phyloP scores from a whole-genome alignment of 208 protist genomes.

The Strigomonas culicis region DNA sequence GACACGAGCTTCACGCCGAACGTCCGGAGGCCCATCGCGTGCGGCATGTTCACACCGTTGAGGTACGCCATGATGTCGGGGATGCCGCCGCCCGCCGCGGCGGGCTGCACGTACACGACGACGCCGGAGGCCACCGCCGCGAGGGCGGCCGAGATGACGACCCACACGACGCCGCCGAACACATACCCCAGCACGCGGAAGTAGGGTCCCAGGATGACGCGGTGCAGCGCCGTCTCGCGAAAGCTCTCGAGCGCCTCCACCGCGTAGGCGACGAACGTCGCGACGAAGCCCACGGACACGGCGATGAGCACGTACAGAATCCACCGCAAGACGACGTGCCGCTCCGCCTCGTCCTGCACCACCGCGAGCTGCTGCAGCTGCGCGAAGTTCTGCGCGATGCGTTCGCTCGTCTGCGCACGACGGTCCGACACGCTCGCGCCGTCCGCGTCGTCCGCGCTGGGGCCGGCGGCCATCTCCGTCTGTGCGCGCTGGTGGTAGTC shows the following conservation, averaged over 20 bases:
- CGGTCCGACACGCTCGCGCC: too few relatives aligned
- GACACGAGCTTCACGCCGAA: slow-evolving; percentile 84
- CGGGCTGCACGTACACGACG: slow-evolving; percentile 81
- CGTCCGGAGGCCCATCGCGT: slow-evolving; percentile 84
- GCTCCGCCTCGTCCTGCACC: slow-evolving; percentile 44
- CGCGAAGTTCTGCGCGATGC: neutral
- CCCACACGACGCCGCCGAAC: slow-evolving; percentile 43
- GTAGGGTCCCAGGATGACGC: slow-evolving; percentile 24
- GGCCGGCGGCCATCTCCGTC: neutral
- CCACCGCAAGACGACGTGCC: slow-evolving; percentile 70
- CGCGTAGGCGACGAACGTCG: slow-evolving; percentile 59
- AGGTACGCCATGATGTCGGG: slow-evolving; percentile 92
- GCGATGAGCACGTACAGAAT: slow-evolving; percentile 81
- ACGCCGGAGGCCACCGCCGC: slow-evolving; percentile 49
- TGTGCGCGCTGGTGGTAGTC: slow-evolving; percentile 13
- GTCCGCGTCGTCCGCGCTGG: neutral
- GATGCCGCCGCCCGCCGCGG: slow-evolving; percentile 82
- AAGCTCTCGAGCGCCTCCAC: slow-evolving; percentile 66
- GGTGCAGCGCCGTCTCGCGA: slow-evolving; percentile 31
- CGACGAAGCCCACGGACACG: slow-evolving; percentile 70
- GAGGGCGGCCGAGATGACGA: slow-evolving; percentile 44
- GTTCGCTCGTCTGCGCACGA: too few relatives aligned
- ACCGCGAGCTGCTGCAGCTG: slow-evolving; percentile 12
- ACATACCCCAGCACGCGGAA: slow-evolving; percentile 27
- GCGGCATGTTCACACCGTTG: slow-evolving; percentile 90